These are phyloP conservation scores for Cladochytrium replicatum DNA, from an alignment of 192 early-diverging fungal species.

Conservation along the genomic window DNA sequence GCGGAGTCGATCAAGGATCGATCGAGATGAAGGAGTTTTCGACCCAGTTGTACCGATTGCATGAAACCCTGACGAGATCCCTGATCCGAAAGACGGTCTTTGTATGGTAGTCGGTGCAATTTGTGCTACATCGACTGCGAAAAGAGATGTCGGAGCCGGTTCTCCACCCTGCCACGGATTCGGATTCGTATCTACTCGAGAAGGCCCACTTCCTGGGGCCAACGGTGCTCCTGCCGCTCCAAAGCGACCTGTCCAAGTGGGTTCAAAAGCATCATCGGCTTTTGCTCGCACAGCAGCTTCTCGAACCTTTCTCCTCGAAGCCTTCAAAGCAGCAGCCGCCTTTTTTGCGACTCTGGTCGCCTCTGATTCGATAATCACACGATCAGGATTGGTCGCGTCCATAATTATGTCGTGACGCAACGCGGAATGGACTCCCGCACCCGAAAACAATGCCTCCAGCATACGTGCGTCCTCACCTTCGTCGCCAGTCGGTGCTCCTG, in stretches of 20 bases:
- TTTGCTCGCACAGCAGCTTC: slow-evolving; percentile 23
- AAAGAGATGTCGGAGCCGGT: background rate
- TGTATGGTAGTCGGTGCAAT: background rate
- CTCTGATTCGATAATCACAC: slow-evolving; percentile 63
- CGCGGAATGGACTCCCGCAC: slow-evolving; percentile 78
- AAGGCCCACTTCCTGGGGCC: background rate
- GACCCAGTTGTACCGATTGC: too few relatives aligned
- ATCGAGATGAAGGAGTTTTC: too few relatives aligned
- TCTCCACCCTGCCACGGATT: slow-evolving; percentile 3
- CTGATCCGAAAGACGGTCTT: slow-evolving; percentile 1
- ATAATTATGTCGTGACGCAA: slow-evolving; percentile 88
- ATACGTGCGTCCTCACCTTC: slow-evolving; percentile 57
- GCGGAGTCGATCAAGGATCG: too few relatives aligned
- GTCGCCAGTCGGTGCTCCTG: slow-evolving; percentile 2
- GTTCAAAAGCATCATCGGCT: slow-evolving; percentile 49
- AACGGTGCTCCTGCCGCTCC: slow-evolving; percentile 49
- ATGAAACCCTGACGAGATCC: slow-evolving; percentile 3
- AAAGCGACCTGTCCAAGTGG: slow-evolving; percentile 86
- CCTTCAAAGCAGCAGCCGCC: slow-evolving; percentile 65
- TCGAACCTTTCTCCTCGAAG: slow-evolving; percentile 55
- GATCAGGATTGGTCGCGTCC: slow-evolving; percentile 51
- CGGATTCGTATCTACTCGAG: background rate
- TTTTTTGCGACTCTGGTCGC: slow-evolving; percentile 68
- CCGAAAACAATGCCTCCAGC: slow-evolving; percentile 68
- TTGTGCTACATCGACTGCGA: background rate